These are phyloP conservation scores for Rhodotorula diobovata DNA, from an alignment of 768 basidiomycete species.

Conservation along the genomic window DNA sequence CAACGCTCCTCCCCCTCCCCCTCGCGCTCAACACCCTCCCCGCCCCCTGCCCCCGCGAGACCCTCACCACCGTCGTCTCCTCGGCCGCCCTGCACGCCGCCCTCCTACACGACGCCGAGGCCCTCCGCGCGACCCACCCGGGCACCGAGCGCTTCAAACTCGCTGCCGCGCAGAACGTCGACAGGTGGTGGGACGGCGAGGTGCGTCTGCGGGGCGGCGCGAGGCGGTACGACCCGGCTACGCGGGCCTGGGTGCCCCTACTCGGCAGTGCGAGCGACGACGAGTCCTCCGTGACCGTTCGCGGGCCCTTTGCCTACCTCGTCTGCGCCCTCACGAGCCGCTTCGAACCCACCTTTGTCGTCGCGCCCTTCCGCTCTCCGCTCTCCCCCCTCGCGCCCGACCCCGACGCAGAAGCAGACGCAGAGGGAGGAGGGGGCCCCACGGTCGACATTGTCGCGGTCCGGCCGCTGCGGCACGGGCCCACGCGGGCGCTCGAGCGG, in stretches of 20 bases:
- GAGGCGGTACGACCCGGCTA: slow-evolving; percentile 60
- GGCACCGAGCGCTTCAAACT: slow-evolving; percentile 80
- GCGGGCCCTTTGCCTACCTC: slow-evolving; percentile 79
- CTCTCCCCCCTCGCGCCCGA: slow-evolving; percentile 47
- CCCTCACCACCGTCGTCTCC: slow-evolving; percentile 71
- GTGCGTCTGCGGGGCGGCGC: slow-evolving; percentile 57
- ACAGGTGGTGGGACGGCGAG: slow-evolving; percentile 63
- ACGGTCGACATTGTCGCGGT: slow-evolving; percentile 71
- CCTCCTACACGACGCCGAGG: slow-evolving; percentile 67
- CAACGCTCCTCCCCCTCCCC: slow-evolving; percentile 47
- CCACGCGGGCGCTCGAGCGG: slow-evolving; percentile 40
- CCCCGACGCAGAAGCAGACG: slow-evolving; percentile 20
- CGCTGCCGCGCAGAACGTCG: slow-evolving; percentile 71
- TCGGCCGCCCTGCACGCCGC: slow-evolving; percentile 81
- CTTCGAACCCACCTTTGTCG: slow-evolving; percentile 74
- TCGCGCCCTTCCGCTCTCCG: slow-evolving; percentile 57
- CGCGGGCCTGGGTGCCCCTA: slow-evolving; percentile 52
- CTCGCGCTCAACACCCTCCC: slow-evolving; percentile 50
- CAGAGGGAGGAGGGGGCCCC: slow-evolving; percentile 16
- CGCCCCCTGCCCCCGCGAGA: slow-evolving; percentile 41
- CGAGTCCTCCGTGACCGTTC: slow-evolving; percentile 48
- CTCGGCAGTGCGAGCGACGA: slow-evolving; percentile 43
- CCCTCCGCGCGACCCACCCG: slow-evolving; percentile 63
- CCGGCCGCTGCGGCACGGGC: slow-evolving; percentile 64
- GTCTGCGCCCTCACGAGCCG: slow-evolving; percentile 72